Evolutionary conservation across 306 rosid genomes (phyloP).

Genomic region (Ochetophila trinervis): DNA sequence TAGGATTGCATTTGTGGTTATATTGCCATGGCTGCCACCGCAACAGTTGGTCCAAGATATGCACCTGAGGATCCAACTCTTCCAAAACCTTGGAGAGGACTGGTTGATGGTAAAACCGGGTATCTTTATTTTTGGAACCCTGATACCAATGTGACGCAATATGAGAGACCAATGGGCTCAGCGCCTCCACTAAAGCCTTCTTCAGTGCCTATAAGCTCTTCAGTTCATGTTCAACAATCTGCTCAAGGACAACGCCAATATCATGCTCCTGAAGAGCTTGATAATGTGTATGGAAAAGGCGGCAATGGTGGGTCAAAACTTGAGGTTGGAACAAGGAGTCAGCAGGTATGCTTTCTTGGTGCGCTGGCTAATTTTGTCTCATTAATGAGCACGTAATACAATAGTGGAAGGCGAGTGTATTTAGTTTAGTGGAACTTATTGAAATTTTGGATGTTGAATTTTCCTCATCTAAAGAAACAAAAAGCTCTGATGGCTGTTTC

Average conservation of each 20-base stretch:
- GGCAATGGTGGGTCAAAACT: conserved; percentile 43
- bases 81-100: conserved; percentile 95
- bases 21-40: conserved; percentile 80
- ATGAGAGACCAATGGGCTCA: conserved; percentile 67
- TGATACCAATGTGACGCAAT: conserved; percentile 92
- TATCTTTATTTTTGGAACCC: conserved; percentile 99
- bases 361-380: conserved; percentile 4
- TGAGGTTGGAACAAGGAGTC: conserved; percentile 49
- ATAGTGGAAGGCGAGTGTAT: background rate
- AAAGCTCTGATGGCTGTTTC: too few species aligned
- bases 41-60: conserved; percentile 84
- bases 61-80: conserved; percentile 95
- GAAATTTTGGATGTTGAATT: background rate
- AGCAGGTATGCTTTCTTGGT: conserved; percentile 45
- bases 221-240: conserved; percentile 72
- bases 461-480: too few species aligned
- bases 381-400: background rate
- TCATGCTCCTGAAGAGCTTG: conserved; percentile 44
- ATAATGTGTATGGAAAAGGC: conserved; percentile 62
- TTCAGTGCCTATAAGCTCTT: conserved; percentile 61
- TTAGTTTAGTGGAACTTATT: background rate
- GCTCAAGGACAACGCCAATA: conserved; percentile 51
- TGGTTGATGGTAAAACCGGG: conserved; percentile 98
- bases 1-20: conserved; percentile 31
- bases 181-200: conserved; percentile 49